Evolutionary conservation across 768 basidiomycete species (phyloP).

Genomic region (Suillus weaverae): DNA sequence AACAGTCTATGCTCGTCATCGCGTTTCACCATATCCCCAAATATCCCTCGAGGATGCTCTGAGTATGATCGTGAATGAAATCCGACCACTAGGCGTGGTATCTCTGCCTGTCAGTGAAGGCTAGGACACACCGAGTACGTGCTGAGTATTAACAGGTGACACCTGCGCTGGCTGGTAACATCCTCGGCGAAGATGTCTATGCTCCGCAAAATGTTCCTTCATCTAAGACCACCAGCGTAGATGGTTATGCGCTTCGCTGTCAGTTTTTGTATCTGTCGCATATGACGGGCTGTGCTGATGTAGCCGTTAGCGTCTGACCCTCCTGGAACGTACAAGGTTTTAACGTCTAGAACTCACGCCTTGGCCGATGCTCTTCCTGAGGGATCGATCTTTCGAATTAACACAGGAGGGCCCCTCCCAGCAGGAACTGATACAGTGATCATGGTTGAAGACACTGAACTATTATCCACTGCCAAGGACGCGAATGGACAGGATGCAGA

Average conservation of each 20-base stretch:
- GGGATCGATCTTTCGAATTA: slow-evolving; percentile 61
- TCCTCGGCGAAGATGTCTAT: slow-evolving; percentile 75
- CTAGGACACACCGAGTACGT: background rate
- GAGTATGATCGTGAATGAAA: slow-evolving; percentile 49
- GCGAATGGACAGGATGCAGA: slow-evolving; percentile 48
- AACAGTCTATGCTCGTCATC: slow-evolving; percentile 67
- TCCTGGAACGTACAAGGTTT: slow-evolving; percentile 65
- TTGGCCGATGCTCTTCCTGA: slow-evolving; percentile 39
- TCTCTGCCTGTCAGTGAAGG: slow-evolving; percentile 43
- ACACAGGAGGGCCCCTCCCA: slow-evolving; percentile 84
- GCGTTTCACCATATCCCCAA: slow-evolving; percentile 76
- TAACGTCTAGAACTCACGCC: slow-evolving; percentile 51
- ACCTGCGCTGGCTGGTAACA: slow-evolving; percentile 56
- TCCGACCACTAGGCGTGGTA: slow-evolving; percentile 41
- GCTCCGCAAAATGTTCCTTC: slow-evolving; percentile 65
- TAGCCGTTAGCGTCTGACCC: slow-evolving; percentile 53
- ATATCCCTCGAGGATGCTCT: slow-evolving; percentile 68
- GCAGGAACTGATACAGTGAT: slow-evolving; percentile 74
- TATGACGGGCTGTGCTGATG: background rate
- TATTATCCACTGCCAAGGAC: slow-evolving; percentile 53
- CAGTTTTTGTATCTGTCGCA: slow-evolving; percentile 17
- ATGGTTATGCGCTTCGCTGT: slow-evolving; percentile 86
- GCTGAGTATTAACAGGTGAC: slow-evolving; percentile 48
- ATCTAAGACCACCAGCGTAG: slow-evolving; percentile 75
- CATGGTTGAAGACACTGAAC: slow-evolving; percentile 91